These are phyloP conservation scores for Ceriops zippeliana DNA, from an alignment of 345 rosid genomes.

Conservation along the genomic window DNA sequence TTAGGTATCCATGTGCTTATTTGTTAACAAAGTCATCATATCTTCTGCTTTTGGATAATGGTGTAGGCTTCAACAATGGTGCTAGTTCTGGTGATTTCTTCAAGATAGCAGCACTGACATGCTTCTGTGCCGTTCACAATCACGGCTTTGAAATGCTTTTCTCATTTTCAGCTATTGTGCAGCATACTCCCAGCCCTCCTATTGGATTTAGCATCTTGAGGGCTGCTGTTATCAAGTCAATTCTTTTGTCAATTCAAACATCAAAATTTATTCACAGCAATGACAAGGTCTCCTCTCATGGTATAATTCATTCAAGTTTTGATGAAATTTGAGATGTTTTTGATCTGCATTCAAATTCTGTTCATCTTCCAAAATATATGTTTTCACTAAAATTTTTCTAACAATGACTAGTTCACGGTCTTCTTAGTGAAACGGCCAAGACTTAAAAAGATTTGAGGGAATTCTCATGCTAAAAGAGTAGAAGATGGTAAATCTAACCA, in stretches of 20 bases:
- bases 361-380: not conserved
- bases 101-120: slow-evolving; percentile 38
- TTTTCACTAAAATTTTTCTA: no score
- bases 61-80: slow-evolving; percentile 34
- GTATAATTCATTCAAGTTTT: slow-evolving; percentile 25
- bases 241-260: slow-evolving; percentile 37
- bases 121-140: slow-evolving; percentile 39
- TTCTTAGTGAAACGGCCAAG: no score
- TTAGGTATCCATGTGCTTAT: no score
- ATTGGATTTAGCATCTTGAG: slow-evolving; percentile 41
- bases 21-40: not conserved
- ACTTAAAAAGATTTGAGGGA: no score
- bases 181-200: slow-evolving; percentile 42
- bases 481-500: no score
- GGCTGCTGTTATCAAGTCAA: slow-evolving; percentile 45
- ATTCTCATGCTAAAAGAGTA: no score
- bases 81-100: slow-evolving; percentile 32
- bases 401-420: no score
- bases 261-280: slow-evolving; percentile 25
- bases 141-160: slow-evolving; percentile 42
- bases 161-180: slow-evolving; percentile 41
- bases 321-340: not conserved
- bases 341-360: not conserved
- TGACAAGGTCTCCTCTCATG: slow-evolving; percentile 32
- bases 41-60: slow-evolving; percentile 5